Conservation (phyloP, 2,329 filamentous ascomycete species). For the Penicillium sp. region DNA sequence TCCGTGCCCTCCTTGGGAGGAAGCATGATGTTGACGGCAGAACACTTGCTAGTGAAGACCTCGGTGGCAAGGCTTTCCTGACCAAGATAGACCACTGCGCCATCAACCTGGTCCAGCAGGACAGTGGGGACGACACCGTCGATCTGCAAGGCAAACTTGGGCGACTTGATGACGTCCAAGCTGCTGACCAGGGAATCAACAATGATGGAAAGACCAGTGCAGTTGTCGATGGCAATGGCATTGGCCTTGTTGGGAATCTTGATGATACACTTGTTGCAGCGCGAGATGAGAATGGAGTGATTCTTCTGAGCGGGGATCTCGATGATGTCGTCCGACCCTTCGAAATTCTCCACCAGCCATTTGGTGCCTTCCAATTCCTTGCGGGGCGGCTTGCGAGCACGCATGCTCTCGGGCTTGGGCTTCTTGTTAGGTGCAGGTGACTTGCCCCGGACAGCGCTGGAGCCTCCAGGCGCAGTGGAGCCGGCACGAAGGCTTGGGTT, state of each 20-base stretch:
- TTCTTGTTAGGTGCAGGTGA: constrained; percentile 87
- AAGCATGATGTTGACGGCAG: constrained; percentile 84
- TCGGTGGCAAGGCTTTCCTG: constrained; percentile 78
- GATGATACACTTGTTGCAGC: constrained; percentile 88
- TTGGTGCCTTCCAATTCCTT: constrained; percentile 87
- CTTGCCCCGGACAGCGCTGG: constrained; percentile 62
- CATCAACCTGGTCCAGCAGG: constrained; percentile 90
- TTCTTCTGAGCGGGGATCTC: constrained; percentile 80
- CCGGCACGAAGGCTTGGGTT: constrained; percentile 82
- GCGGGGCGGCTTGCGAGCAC: constrained; percentile 77
- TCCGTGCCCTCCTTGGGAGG: constrained; percentile 67
- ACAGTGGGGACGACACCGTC: constrained; percentile 84
- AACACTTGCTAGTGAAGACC: constrained; percentile 87
- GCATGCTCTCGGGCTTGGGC: constrained; percentile 84
- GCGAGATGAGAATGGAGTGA: constrained; percentile 89
- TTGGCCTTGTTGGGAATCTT: constrained; percentile 93
- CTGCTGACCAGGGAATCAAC: constrained; percentile 88
- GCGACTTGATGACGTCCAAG: constrained; percentile 92
- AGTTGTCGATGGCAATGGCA: constrained; percentile 95
- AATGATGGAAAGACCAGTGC: constrained; percentile 78
- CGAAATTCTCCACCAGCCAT: constrained; percentile 95
- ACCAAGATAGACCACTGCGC: constrained; percentile 83
- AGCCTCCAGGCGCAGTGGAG: constrained; percentile 68
- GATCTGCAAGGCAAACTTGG: constrained; percentile 93
- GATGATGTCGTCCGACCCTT: constrained; percentile 73